These are phyloP conservation scores for Cryphonectria naterciae DNA, from an alignment of 2,329 filamentous ascomycete species.

Conservation along the genomic window DNA sequence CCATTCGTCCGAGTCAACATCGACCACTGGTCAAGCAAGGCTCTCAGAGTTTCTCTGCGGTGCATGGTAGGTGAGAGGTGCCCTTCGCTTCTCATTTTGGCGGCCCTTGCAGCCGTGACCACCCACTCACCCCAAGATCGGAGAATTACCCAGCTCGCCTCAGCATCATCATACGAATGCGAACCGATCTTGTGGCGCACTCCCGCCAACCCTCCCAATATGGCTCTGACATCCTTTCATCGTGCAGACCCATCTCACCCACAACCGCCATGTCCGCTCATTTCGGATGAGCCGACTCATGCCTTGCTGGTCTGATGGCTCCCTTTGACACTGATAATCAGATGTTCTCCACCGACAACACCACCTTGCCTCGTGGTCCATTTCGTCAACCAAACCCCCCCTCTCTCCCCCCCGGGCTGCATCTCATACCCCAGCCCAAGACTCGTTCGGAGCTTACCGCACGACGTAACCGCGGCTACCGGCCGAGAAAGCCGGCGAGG, in stretches of 20 bases:
- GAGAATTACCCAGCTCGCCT: neutral
- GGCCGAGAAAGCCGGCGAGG: neutral
- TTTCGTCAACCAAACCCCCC: neutral
- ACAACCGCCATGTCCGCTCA: slow-evolving; percentile 1
- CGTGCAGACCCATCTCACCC: neutral
- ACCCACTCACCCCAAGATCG: neutral
- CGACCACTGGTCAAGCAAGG: neutral
- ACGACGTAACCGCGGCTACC: neutral
- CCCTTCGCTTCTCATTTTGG: neutral
- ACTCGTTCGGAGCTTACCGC: slow-evolving; percentile 4
- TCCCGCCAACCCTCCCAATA: neutral
- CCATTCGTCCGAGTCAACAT: neutral
- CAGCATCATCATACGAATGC: neutral
- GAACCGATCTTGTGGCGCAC: neutral
- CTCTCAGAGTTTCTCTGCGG: neutral
- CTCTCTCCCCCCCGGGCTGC: no score
- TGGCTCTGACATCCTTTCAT: neutral
- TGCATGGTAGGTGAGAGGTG: neutral
- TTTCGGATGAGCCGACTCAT: slow-evolving; percentile 3
- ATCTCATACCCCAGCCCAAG: neutral
- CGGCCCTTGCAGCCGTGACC: neutral
- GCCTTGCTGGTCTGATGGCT: neutral
- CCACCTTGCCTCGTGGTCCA: slow-evolving; percentile 28
- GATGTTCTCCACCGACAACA: slow-evolving; percentile 22
- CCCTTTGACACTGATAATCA: slow-evolving; percentile 15